Evolutionary conservation across 2,329 filamentous ascomycete species (phyloP).

Genomic region (Pseudogymnoascus sp.): DNA sequence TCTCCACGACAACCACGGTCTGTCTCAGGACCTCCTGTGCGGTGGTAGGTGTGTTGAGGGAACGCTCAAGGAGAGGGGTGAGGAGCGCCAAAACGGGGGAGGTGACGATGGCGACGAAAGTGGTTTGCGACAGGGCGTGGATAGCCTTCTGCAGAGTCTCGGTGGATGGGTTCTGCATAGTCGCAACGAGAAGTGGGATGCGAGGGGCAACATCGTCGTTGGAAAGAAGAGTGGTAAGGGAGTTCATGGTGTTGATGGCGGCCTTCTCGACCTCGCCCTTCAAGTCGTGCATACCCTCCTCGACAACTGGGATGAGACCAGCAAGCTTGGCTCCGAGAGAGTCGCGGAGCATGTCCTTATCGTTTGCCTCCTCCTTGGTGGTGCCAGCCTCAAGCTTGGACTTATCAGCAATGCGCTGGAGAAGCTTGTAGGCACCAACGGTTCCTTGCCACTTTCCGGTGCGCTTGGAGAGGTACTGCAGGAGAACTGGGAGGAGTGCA

Average conservation of each 20-base stretch:
- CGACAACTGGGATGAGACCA: constrained; percentile 80
- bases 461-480: constrained; percentile 68
- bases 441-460: constrained; percentile 97
- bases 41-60: constrained; percentile 83
- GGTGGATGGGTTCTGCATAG: constrained; percentile 87
- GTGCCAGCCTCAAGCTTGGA: constrained; percentile 73
- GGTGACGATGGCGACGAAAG: constrained; percentile 94
- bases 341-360: constrained; percentile 85
- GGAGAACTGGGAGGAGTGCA: constrained; percentile 70
- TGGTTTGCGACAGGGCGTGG: constrained; percentile 91
- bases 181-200: constrained; percentile 85
- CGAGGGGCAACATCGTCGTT: constrained; percentile 95
- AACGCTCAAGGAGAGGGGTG: constrained; percentile 88
- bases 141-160: constrained; percentile 92
- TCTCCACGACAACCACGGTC: constrained; percentile 94
- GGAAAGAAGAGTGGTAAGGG: constrained; percentile 78
- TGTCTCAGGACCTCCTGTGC: constrained; percentile 91
- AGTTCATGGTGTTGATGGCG: constrained; percentile 84
- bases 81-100: constrained; percentile 91
- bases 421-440: constrained; percentile 72
- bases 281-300: constrained; percentile 91
- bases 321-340: constrained; percentile 85
- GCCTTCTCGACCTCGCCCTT: constrained; percentile 85
- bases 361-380: constrained; percentile 72
- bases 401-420: constrained; percentile 93